phyloP scores from a whole-genome alignment of 1,284 basidiomycete genomes.

The Sphagnurus paluster region DNA sequence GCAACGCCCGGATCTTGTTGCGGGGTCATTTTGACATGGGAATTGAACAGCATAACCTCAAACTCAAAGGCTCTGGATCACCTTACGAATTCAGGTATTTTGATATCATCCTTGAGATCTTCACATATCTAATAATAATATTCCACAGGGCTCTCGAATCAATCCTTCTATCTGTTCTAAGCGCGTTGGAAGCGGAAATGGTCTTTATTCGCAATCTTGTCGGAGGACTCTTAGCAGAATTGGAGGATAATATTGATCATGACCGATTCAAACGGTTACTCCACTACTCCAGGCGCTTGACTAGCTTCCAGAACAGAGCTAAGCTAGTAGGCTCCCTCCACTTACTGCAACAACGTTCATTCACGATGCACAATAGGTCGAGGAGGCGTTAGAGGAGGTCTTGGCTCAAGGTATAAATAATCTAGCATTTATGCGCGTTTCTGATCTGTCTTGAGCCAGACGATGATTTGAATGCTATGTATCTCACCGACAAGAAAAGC shows the following conservation, averaged over 20 bases:
- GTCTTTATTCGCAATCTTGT: constrained; percentile 87
- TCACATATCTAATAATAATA: constrained; percentile 20
- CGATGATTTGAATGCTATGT: constrained; percentile 92
- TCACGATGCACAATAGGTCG: constrained; percentile 63
- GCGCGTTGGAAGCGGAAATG: constrained; percentile 92
- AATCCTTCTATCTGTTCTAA: constrained; percentile 83
- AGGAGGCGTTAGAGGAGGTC: constrained; percentile 87
- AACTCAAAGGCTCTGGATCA: constrained; percentile 60
- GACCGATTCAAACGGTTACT: constrained; percentile 89
- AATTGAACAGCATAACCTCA: constrained; percentile 70
- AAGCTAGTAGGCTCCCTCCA: constrained; percentile 53
- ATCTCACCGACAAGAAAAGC: constrained; percentile 80
- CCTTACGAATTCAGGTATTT: constrained; percentile 89
- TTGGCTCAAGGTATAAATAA: constrained; percentile 73
- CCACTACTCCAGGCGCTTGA: constrained; percentile 85
- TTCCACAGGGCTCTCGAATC: constrained; percentile 80
- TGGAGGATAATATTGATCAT: constrained; percentile 92
- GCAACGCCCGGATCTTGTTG: constrained; percentile 18
- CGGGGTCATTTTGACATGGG: constrained; percentile 3
- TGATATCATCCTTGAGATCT: background rate
- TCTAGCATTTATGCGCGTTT: constrained; percentile 1
- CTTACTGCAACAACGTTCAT: constrained; percentile 4
- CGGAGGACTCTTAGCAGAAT: constrained; percentile 83
- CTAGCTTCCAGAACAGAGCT: constrained; percentile 87
- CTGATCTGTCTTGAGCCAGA: constrained; percentile 47